Evolutionary conservation across 129 eudicot genomes (phyloP), one percentile per base, ranked within the genome.

Genomic region (Oenanthe sinensis): DNA sequence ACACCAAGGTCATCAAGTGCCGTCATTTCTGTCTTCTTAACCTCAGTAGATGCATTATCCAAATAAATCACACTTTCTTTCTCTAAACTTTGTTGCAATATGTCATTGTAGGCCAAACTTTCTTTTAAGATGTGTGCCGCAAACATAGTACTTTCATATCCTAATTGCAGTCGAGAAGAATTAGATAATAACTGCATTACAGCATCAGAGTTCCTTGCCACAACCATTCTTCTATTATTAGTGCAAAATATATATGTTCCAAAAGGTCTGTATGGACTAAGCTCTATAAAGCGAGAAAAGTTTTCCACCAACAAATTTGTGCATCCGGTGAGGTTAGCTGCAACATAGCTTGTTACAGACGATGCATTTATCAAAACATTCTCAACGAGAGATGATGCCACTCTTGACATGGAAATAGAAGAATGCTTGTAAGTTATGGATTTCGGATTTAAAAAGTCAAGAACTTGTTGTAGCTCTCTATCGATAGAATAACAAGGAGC

Each of bases 191-290:
- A 42, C 75, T 94, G 98, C 46, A 91, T 83, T 46, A 91, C 93
- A 2, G 97, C 86, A 49, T 94, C 87, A 7, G 97, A 83, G 44
- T 94, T 94, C 20, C 82, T 78, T 24, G 85, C 77, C 10, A 85
- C 85, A 67, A 90, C 85, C 36, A 90, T 50, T 70, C 83, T 88
- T 78, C 89, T 91, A 44, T 82, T 87, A 3, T 93, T 91, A 20
- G 87, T 83, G 70, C 91, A 88, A 85, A 94, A 91, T 15, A 94
- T 79, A 39, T 79, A 94, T 0, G 77, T 86, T 17, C 98, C 98
- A 36, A 86, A 91, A 81, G 98, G 97, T 82, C 96, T 87, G 76
- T 94, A 91, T 39, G 98, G 97, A 76, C 98, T 94, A 48, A 91
- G 96, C 70, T 88, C 84, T 40, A 94, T 81, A 22, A 94, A 88